A percentile compares a stretch with the other conserved stretches of the same genome.
phyloP scores from a whole-genome alignment of 2,329 filamentous ascomycete genomes.

The Aplosporella prunicola region DNA sequence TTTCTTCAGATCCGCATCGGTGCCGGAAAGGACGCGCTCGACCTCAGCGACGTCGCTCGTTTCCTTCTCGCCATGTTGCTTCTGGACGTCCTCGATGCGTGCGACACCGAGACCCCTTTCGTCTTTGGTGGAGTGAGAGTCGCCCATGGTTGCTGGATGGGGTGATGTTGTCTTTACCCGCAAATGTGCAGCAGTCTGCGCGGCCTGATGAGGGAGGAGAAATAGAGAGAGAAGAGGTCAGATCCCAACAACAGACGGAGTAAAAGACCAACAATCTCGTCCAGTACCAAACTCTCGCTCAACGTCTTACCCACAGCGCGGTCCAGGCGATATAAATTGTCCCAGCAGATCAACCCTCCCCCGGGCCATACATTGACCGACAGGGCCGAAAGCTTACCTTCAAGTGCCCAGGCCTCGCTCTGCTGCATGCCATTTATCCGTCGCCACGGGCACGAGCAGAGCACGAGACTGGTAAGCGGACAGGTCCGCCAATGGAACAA shows the following conservation, averaged over 20 bases:
- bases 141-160: background rate
- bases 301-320: too few species aligned
- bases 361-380: slow-evolving; percentile 6
- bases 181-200: background rate
- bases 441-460: too few species aligned
- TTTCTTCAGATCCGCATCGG: slow-evolving; percentile 33
- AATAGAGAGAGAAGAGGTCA: background rate
- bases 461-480: too few species aligned
- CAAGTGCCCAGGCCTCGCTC: too few species aligned
- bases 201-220: background rate
- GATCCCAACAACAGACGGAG: too few species aligned
- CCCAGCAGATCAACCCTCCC: too few species aligned
- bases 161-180: too few species aligned
- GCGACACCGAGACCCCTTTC: background rate
- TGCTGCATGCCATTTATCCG: slow-evolving; percentile 8
- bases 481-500: too few species aligned
- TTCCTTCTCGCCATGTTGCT: slow-evolving; percentile 18
- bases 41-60: slow-evolving; percentile 35
- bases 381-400: too few species aligned
- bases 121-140: slow-evolving; percentile 1
- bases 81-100: background rate
- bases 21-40: slow-evolving; percentile 39
- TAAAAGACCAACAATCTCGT: too few species aligned
- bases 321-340: too few species aligned
- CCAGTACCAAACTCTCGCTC: too few species aligned